phyloP scores from a whole-genome alignment of 2,329 filamentous ascomycete genomes.

The Fusarium lyarnte region DNA sequence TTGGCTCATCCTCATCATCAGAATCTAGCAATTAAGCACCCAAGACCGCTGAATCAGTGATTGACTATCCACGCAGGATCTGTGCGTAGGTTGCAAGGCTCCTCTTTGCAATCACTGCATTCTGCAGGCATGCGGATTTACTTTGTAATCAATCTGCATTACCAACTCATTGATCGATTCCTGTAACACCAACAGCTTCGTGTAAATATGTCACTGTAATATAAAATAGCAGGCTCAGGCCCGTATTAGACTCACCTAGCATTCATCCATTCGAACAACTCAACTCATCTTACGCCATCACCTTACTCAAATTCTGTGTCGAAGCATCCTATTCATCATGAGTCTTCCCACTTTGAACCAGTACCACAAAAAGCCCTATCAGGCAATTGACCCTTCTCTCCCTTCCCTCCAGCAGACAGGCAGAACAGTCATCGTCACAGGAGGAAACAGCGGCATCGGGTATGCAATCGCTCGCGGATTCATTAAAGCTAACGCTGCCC shows the following conservation, averaged over 20 bases:
- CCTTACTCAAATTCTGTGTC: not conserved
- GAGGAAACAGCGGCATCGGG: not conserved
- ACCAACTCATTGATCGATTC: not conserved
- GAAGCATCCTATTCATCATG: not conserved
- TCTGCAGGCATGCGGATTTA: not conserved
- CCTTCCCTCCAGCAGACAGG: not conserved
- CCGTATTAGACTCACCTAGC: rapidly evolving
- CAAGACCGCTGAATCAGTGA: rapidly evolving
- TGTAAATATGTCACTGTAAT: not conserved
- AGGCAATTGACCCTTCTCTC: not conserved
- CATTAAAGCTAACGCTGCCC: not conserved
- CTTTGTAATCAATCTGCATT: not conserved
- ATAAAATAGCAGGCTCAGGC: not conserved
- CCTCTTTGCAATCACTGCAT: not conserved
- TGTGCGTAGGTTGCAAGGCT: not conserved
- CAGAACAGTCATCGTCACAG: not conserved
- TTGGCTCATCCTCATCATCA: not conserved
- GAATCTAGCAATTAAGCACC: rapidly evolving
- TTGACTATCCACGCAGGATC: not conserved
- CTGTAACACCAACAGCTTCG: rapidly evolving
- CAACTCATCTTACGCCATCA: too few relatives aligned
- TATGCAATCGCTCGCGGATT: not conserved
- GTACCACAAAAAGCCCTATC: not conserved
- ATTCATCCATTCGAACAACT: not conserved
- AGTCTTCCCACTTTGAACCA: not conserved